Base-by-base conservation (phyloP, 2,329 filamentous ascomycete genomes). In the Stenocarpella maydis region DNA sequence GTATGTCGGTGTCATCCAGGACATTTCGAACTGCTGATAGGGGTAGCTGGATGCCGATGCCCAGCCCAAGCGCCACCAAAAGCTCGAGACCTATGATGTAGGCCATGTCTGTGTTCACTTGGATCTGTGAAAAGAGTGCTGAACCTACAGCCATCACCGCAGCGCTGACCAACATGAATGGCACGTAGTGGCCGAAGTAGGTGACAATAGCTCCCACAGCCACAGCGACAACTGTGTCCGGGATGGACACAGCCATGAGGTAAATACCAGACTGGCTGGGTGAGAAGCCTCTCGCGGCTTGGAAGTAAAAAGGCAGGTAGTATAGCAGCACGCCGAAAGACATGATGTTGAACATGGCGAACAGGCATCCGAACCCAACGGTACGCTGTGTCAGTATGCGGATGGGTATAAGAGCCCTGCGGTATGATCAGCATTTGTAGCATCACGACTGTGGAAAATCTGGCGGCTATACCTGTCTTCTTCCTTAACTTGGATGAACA, bases 281-380 rank as follows among this genome's bases (percentile, higher is more conserved):
- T 21, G 41, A 34, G 19, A 47, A 34, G 1, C 58, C 58, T 43
- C 41, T 47, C 10, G 58, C 58, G 41, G 58, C 58, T 34, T 61
- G 58, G n/a, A 47, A 61, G n/a, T 61, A 61, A 37, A 61, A 61
- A 0, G 58, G 58, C 41, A 61, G 9, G 41, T 47, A 61, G 28
- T 61, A 47, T 1, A 34, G 14, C 14, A 61, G 7, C 19, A 47
- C 10, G 7, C 10, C 26, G 14, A 34, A 34, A 3, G 58, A 21
- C 26, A 47, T 61, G 7, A 47, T 24, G 14, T 34, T 14, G 3
- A 47, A 45, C 5, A 43, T 34, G 19, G 15, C 8, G n/a, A 34
- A 61, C 19, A 61, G 41, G 19, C 58, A 61, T 19, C 41, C 39
- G 28, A 61, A 47, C 10, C 58, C 58, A 7, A 61, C 58, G 7